Evolutionary conservation across 768 basidiomycete species (phyloP).

Genomic region (Termitomyces eurrhizus): DNA sequence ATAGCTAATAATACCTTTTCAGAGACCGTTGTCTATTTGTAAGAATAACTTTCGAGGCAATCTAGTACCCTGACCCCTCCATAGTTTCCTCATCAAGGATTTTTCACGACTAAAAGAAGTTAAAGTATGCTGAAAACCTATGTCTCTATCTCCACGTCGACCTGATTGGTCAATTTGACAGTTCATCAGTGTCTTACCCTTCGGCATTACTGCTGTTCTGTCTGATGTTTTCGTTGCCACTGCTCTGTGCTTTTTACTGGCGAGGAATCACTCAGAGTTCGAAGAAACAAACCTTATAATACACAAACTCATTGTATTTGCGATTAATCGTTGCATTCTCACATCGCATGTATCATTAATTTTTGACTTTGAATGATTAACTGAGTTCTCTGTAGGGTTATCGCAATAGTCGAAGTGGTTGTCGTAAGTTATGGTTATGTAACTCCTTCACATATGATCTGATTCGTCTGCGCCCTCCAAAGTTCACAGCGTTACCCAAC

Average conservation of each 20-base stretch:
- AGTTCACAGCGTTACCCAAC: conserved; percentile 38
- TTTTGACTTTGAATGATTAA: not conserved
- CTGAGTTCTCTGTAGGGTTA: conserved; percentile 24
- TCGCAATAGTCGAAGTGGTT: conserved; percentile 35
- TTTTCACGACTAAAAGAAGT: conserved; percentile 32
- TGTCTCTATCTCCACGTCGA: not conserved
- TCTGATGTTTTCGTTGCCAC: conserved; percentile 44
- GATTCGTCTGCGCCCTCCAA: not conserved
- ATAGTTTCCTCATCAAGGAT: conserved; percentile 34
- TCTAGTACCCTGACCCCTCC: not conserved
- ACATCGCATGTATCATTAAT: conserved; percentile 38
- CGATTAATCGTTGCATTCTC: conserved; percentile 47
- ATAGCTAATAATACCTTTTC: not conserved
- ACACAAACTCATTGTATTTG: conserved; percentile 42
- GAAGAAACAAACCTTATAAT: conserved; percentile 40
- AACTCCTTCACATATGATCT: not conserved
- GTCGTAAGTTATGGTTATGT: conserved; percentile 22
- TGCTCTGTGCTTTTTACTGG: conserved; percentile 38
- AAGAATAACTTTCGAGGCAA: conserved; percentile 7
- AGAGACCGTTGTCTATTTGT: conserved; percentile 39
- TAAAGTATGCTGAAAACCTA: conserved; percentile 23
- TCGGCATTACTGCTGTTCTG: conserved; percentile 38
- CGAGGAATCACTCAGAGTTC: conserved; percentile 36
- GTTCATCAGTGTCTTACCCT: conserved; percentile 37
- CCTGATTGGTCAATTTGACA: conserved; percentile 10